A percentile compares a stretch with the other conserved stretches of the same genome.
These are phyloP conservation scores for Exsudoporus floridanus DNA, from an alignment of 1,284 basidiomycete genomes.

Conservation along the genomic window DNA sequence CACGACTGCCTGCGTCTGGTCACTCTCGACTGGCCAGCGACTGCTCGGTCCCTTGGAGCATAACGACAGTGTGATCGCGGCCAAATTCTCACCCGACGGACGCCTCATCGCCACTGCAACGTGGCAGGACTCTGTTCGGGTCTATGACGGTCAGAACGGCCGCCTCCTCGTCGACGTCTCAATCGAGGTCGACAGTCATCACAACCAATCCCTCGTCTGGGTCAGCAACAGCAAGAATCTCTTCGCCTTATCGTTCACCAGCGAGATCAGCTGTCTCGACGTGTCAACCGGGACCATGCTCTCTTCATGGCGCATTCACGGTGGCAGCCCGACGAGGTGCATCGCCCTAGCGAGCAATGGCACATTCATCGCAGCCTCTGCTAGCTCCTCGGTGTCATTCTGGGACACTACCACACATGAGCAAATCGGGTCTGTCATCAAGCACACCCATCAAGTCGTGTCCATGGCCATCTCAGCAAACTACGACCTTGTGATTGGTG, in stretches of 20 bases:
- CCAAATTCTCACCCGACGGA: conserved; percentile 1
- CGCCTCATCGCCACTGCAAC: neutral
- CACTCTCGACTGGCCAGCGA: neutral
- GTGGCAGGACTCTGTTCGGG: neutral
- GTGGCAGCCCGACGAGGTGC: neutral
- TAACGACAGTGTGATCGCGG: neutral
- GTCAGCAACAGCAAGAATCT: neutral
- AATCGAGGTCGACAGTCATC: neutral
- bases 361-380: neutral
- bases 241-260: neutral
- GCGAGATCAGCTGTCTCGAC: neutral
- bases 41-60: neutral
- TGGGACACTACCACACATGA: neutral
- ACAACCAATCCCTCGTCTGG: neutral
- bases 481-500: neutral
- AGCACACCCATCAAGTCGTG: neutral
- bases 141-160: neutral
- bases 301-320: neutral
- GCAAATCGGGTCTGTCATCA: neutral
- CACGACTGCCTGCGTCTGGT: neutral
- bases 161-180: neutral
- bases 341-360: neutral
- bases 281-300: neutral
- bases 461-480: neutral
- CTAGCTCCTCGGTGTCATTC: neutral